Base-by-base conservation (phyloP, 805 yeast species). In the Wickerhamomyces sydowiorum region DNA sequence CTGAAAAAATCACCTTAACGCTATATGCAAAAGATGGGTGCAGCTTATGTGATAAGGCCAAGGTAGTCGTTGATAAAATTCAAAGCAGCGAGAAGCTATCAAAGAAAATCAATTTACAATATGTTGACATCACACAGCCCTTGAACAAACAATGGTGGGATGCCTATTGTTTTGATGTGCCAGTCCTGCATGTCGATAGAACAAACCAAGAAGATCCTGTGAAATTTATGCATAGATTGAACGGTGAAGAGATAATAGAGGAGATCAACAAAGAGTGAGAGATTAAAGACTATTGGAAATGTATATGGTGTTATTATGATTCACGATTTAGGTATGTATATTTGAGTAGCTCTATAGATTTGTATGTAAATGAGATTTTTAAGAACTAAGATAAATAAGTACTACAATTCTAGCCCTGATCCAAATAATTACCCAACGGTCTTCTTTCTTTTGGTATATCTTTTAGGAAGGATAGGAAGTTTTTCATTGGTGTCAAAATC, bases 111-210 rank as follows among this genome's bases (percentile, higher is more conserved):
- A 49, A 62, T 7, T 56, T 78, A 40, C 58, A 62, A 3, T 61
- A 67, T 12, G 63, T 81, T 4, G 86, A 85, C 54, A 84, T 85
- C 25, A 75, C 75, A 58, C 65, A 70, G 22, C 77, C 78, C 0
- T 72, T 73, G 40, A 80, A 84, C 53, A 65, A 73, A 37, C 65
- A 70, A 37, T 83, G 87, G 81, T 82, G 80, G 70, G 86, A 82
- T 39, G 68, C 71, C 46, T 85, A 84, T 50, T 78, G 89, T 51
- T 83, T 78, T 56, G 95, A 85, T 54, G 82, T 85, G 6, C 95
- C 95, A 0, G 95, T 85, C 0, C 55, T 85, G 33, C 90, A 85
- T 56, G 67, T 85, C 8, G 81, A 80, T 50, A 66, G 79, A 44
- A 64, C 56, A 1, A 60, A 57, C 7, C 73, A 71, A 39, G 63